Evolutionary conservation across 345 rosid genomes (phyloP).

Genomic region (Lumnitzera littorea): DNA sequence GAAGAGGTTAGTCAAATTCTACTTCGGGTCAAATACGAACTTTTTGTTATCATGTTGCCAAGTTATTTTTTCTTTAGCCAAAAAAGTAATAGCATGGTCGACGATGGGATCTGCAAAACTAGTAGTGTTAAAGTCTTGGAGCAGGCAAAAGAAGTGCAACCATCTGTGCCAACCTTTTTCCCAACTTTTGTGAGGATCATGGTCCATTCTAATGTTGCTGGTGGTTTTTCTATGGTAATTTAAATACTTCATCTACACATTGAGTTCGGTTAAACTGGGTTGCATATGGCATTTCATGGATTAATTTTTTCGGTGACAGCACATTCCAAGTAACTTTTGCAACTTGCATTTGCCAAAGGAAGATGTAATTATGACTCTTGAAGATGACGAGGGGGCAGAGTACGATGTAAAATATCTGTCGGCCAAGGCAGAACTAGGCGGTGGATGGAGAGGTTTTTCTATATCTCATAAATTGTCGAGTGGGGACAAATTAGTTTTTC

Average conservation of each 20-base stretch:
- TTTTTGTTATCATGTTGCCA: no score
- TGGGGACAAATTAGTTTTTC: slow-evolving; percentile 21
- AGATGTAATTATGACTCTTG: slow-evolving; percentile 13
- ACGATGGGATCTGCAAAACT: no score
- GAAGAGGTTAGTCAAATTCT: no score
- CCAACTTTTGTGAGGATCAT: slow-evolving; percentile 15
- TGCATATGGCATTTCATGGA: background rate
- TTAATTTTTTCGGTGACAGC: slow-evolving; percentile 2
- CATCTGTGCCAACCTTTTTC: slow-evolving; percentile 6
- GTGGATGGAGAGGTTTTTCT: slow-evolving; percentile 23
- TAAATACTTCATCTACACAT: no score
- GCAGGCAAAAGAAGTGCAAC: slow-evolving; percentile 12
- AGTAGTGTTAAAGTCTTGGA: slow-evolving; percentile 3
- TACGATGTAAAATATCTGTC: slow-evolving; percentile 12
- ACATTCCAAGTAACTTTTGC: slow-evolving; percentile 11
- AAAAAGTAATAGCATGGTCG: no score
- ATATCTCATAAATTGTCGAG: slow-evolving; percentile 9
- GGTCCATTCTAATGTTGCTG: slow-evolving; percentile 19
- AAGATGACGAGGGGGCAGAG: slow-evolving; percentile 11
- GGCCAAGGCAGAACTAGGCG: slow-evolving; percentile 10
- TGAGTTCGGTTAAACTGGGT: no score
- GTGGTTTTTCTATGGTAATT: slow-evolving; percentile 21
- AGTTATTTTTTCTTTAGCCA: no score
- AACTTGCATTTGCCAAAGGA: slow-evolving; percentile 16
- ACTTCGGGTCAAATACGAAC: no score